These are phyloP conservation scores for Thyridium curvatum DNA, from an alignment of 2,329 filamentous ascomycete genomes.

Conservation along the genomic window DNA sequence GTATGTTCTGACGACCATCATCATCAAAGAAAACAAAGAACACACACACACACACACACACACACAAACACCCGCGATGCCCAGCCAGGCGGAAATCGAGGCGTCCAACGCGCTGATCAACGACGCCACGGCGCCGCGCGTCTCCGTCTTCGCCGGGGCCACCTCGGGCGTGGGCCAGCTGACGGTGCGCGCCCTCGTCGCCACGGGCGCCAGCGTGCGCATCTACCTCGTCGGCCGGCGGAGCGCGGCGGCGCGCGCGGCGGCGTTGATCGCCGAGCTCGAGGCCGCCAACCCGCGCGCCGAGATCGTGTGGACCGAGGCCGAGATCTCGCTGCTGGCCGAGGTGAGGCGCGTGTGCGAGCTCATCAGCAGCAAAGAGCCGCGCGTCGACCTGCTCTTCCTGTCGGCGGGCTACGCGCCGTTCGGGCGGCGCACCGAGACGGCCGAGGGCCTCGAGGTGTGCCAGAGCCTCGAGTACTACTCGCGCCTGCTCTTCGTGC, in stretches of 20 bases:
- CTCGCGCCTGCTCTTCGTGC: conserved; percentile 32
- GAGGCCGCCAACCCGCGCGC: conserved; percentile 27
- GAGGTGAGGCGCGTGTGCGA: conserved; percentile 32
- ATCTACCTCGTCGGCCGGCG: conserved; percentile 37
- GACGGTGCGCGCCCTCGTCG: conserved; percentile 29
- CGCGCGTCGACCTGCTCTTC: conserved; percentile 34
- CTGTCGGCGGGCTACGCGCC: conserved; percentile 36
- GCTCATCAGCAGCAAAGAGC: conserved; percentile 28
- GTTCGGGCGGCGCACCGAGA: conserved; percentile 21
- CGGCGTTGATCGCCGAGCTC: conserved; percentile 27
- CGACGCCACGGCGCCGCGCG: conserved; percentile 24
- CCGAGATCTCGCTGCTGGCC: conserved; percentile 35
- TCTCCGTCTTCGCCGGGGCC: conserved; percentile 37
- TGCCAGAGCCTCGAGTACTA: conserved; percentile 28
- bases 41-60: too few species aligned
- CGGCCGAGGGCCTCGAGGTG: conserved; percentile 1
- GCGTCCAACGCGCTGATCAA: conserved; percentile 32
- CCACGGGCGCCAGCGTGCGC: conserved; percentile 22
- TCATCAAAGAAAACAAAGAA: too few species aligned
- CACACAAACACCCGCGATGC: too few species aligned
- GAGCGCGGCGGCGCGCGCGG: conserved; percentile 20
- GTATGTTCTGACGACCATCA: too few species aligned
- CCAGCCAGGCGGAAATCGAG: conserved; percentile 16
- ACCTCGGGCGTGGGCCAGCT: conserved; percentile 38
- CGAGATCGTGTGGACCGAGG: conserved; percentile 33